phyloP scores from a whole-genome alignment of 169 alveolate genomes.

The Eimeria zaria region DNA sequence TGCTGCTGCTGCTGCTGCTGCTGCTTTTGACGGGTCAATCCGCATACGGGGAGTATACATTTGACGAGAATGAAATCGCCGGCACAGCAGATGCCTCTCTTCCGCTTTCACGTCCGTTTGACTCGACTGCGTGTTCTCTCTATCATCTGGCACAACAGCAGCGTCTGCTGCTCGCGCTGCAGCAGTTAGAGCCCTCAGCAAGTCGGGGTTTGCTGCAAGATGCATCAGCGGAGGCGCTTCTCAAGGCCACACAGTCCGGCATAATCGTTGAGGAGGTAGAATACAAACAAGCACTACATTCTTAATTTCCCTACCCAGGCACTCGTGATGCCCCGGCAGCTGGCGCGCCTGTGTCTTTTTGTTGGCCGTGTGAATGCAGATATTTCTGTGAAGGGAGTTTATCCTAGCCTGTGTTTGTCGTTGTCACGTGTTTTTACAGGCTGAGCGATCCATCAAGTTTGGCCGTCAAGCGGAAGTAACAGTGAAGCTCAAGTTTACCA shows the following conservation, averaged over 20 bases:
- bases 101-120: slow-evolving; percentile 76
- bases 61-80: slow-evolving; percentile 56
- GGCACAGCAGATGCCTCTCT: slow-evolving; percentile 1
- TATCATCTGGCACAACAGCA: slow-evolving; percentile 33
- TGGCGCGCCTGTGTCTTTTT: background rate
- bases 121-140: slow-evolving; percentile 77
- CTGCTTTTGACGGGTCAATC: background rate
- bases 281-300: background rate
- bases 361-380: background rate
- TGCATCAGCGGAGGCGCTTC: slow-evolving; percentile 11
- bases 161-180: slow-evolving; percentile 40
- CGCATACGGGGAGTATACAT: background rate
- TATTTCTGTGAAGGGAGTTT: background rate
- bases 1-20: slow-evolving; percentile 28
- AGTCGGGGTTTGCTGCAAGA: slow-evolving; percentile 21
- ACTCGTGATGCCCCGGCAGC: background rate
- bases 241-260: slow-evolving; percentile 25
- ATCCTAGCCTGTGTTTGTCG: background rate
- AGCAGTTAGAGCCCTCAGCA: slow-evolving; percentile 25
- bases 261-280: slow-evolving; percentile 12
- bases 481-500: background rate
- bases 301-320: background rate
- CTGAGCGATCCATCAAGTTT: slow-evolving; percentile 2
- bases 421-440: background rate
- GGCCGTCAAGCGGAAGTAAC: slow-evolving; percentile 30